These are phyloP conservation scores for Colletotrichum magnum DNA, from an alignment of 2,329 filamentous ascomycete species.

Conservation along the genomic window DNA sequence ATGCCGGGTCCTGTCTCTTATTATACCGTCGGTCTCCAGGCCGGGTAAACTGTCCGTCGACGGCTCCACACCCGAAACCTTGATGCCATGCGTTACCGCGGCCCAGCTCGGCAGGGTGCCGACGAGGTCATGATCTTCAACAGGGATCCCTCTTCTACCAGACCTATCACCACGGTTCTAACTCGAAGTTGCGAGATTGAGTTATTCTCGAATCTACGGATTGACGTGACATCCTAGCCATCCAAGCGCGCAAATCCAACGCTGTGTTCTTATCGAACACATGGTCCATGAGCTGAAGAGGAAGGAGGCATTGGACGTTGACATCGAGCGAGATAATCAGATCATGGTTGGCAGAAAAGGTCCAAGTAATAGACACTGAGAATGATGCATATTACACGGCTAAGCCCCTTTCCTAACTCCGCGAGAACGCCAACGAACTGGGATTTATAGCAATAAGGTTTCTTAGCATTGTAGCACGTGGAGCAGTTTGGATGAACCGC, in stretches of 20 bases:
- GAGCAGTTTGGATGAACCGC: conserved; percentile 30
- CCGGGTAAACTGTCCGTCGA: conserved; percentile 4
- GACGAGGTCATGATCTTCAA: conserved; percentile 7
- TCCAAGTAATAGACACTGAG: no score
- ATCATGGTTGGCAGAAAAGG: no score
- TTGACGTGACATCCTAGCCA: background rate
- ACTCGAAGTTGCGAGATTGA: background rate
- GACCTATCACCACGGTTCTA: background rate
- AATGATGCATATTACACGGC: background rate
- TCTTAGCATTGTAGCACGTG: conserved; percentile 29
- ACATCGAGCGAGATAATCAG: no score
- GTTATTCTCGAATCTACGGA: background rate
- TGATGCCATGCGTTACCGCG: conserved; percentile 2
- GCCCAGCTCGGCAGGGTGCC: conserved; percentile 26
- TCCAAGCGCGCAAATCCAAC: background rate
- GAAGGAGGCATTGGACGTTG: background rate
- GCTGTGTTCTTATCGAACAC: background rate
- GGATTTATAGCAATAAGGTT: conserved; percentile 17
- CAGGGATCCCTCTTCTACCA: conserved; percentile 6
- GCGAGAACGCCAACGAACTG: background rate
- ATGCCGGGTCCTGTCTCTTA: no score
- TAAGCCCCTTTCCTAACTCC: background rate
- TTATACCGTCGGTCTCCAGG: background rate
- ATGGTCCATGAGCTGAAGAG: background rate
- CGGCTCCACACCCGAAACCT: conserved; percentile 28